phyloP scores from a whole-genome alignment of 805 yeast genomes.

The Yamadazyma phyllophila region DNA sequence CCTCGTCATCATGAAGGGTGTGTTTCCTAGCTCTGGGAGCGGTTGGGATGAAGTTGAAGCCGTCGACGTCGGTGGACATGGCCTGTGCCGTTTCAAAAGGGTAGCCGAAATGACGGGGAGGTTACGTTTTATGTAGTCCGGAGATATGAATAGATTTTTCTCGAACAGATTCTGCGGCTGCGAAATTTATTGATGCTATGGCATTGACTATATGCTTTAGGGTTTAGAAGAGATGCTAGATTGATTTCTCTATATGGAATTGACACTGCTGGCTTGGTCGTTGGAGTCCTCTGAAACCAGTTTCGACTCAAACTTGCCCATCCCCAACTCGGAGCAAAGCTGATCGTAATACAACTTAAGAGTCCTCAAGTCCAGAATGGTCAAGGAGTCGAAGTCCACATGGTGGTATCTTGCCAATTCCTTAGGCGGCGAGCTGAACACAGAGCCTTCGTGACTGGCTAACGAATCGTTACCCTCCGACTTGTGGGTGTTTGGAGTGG shows the following conservation, averaged over 20 bases:
- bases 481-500: not conserved
- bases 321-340: conserved; percentile 26
- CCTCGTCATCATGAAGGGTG: conserved; percentile 3
- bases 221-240: too few species aligned
- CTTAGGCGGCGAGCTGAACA: conserved; percentile 18
- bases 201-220: conserved; percentile 10
- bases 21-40: conserved; percentile 4
- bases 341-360: conserved; percentile 38
- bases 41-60: too few species aligned
- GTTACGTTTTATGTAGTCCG: too few species aligned
- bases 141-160: conserved; percentile 5
- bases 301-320: conserved; percentile 15
- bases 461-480: conserved; percentile 12
- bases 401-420: conserved; percentile 34
- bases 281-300: conserved; percentile 10
- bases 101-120: too few species aligned
- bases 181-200: not conserved
- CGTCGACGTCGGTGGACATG: too few species aligned
- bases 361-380: conserved; percentile 32
- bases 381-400: conserved; percentile 34
- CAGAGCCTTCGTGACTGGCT: conserved; percentile 19
- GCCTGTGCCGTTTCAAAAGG: too few species aligned
- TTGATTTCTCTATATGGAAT: conserved; percentile 5
- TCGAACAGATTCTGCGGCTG: conserved; percentile 5
- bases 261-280: conserved; percentile 11